phyloP scores from a whole-genome alignment of 768 basidiomycete species.

The Cystobasidium tubakii region DNA sequence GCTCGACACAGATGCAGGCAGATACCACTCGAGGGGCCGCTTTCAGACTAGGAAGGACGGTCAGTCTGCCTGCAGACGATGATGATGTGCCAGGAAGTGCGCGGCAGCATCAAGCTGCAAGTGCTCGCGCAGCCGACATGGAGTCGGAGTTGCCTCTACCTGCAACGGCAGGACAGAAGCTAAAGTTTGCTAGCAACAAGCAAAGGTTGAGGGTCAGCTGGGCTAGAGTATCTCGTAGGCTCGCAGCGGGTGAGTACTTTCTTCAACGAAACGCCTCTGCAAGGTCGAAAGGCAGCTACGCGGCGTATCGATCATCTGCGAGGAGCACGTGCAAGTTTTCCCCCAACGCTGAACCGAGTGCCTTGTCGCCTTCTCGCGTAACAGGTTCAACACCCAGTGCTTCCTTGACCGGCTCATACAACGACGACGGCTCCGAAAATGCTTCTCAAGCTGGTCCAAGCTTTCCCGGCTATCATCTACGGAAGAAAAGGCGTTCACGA shows the following conservation, averaged over 20 bases:
- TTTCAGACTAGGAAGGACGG: not conserved
- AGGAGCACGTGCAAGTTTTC: too few relatives aligned
- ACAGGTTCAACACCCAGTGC: conserved; percentile 7
- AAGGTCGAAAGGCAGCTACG: too few relatives aligned
- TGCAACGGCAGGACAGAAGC: not conserved
- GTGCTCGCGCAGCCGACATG: not conserved
- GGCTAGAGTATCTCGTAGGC: not conserved
- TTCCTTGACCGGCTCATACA: conserved; percentile 2
- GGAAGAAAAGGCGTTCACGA: not conserved
- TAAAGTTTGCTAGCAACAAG: not conserved
- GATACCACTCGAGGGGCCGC: not conserved
- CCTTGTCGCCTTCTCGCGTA: not conserved
- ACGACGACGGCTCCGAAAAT: not conserved
- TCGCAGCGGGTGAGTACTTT: not conserved
- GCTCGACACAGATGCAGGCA: not conserved
- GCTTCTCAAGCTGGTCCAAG: not conserved
- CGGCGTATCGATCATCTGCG: too few relatives aligned
- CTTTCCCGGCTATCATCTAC: conserved; percentile 2
- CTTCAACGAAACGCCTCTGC: too few relatives aligned
- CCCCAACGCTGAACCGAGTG: too few relatives aligned
- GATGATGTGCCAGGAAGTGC: not conserved
- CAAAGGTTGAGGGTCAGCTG: not conserved
- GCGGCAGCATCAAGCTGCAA: not conserved
- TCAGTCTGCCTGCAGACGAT: conserved; percentile 7
- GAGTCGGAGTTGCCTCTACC: not conserved